Evolutionary conservation across 23 red algal genomes (phyloP), one percentile per base, ranked within the genome.

Genomic region (Chondrus crispus): DNA sequence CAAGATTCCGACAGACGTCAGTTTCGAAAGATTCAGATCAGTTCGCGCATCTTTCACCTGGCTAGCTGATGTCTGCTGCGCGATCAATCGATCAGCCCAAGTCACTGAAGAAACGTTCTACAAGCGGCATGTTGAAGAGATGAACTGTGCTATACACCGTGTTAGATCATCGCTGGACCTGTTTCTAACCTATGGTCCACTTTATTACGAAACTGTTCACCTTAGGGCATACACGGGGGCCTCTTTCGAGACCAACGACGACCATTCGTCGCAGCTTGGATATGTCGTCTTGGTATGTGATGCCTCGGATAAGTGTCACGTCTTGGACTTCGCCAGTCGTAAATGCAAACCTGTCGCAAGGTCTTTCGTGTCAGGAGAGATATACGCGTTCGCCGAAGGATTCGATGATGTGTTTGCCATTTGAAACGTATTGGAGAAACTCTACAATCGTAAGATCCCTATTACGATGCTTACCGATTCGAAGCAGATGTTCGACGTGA

Each of bases 251-350:
- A 77, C 51, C 24, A 94, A 87, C 41, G 10, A 11, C 5, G 91
- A 87, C 24, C 24, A 53, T 4, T 66, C 68, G 3, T 94, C 91
- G 11, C 91, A 94, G 19, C 45, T 87, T 28, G 91, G 91, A 8
- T 87, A 79, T 50, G 41, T 94, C 18, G 71, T 87, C 20, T 37
- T 73, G 11, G 47, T 94, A 14, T 85, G 91, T 52, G 91, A 94
- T 42, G n/a, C 36, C 12, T 76, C 2, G 6, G 79, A 69, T 4
- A 42, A 8, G 5, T 79, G 46, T 43, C 80, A 94, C 45, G 36
- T 80, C 36, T 43, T 94, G 13, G 62, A 53, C 19, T 94, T 26
- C 38, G 30, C 54, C 35, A 69, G 46, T 13, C 33, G 62, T 10
- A 95, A 95, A 40, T 74, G 69, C 13, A 35, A 41, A 22, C 26